Percentiles rank a stretch among this genome's conserved stretches.
Evolutionary conservation across 2,329 filamentous ascomycete species (phyloP).

Genomic region (Arthrobotrys sphaeroides): DNA sequence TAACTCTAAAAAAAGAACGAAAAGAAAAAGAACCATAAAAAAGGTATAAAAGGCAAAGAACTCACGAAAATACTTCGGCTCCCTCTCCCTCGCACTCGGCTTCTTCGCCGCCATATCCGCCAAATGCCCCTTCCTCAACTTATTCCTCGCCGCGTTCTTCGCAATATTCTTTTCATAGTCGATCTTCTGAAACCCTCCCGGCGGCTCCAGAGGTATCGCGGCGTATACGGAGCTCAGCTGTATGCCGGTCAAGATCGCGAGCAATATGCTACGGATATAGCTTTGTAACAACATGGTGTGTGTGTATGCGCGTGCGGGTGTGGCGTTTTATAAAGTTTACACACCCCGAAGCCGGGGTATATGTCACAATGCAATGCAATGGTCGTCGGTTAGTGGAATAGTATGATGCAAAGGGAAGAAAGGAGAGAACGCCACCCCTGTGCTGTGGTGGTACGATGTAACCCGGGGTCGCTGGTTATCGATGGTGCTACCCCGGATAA

Average conservation of each 20-base stretch:
- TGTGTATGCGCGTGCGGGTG: no score
- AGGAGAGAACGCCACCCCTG: not conserved
- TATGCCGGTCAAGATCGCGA: not conserved
- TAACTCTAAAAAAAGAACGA: not conserved
- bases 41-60: not conserved
- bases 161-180: conserved; percentile 1
- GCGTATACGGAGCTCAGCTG: not conserved
- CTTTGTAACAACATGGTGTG: not conserved
- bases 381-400: no score
- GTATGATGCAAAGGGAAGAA: not conserved
- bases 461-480: not conserved
- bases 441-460: not conserved
- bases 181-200: not conserved
- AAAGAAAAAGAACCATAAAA: not conserved
- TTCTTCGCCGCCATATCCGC: not conserved
- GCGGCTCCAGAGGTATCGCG: not conserved
- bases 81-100: not conserved
- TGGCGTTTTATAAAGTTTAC: no score
- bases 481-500: not conserved
- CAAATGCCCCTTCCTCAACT: not conserved
- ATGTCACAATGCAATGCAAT: no score
- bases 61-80: conserved; percentile 47
- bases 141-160: not conserved
- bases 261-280: not conserved
- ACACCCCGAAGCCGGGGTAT: no score